phyloP scores from a whole-genome alignment of 345 rosid species.

The Salix caprea region DNA sequence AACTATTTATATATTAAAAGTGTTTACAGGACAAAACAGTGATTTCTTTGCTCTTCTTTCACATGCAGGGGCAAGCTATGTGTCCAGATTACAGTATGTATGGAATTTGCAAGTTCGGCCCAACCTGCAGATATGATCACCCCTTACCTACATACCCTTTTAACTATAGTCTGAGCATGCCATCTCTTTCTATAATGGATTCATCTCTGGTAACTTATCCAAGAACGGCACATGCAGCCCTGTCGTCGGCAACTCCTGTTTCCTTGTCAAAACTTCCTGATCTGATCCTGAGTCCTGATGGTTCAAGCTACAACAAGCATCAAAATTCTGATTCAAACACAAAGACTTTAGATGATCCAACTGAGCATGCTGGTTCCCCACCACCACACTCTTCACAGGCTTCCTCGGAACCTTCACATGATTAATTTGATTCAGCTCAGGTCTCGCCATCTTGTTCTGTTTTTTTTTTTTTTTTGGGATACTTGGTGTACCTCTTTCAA shows the following conservation, averaged over 20 bases:
- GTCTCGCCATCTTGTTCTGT: not conserved
- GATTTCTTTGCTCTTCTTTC: constrained; percentile 8
- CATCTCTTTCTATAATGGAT: constrained; percentile 35
- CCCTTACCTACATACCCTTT: constrained; percentile 45
- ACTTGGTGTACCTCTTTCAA: constrained; percentile 8
- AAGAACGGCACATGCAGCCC: constrained; percentile 26
- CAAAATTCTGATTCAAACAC: constrained; percentile 21
- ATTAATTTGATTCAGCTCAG: constrained; percentile 19
- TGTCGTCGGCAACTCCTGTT: constrained; percentile 26
- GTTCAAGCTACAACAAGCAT: constrained; percentile 19
- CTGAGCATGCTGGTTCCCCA: constrained; percentile 30
- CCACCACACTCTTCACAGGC: constrained; percentile 25
- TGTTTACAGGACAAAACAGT: not conserved
- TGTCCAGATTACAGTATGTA: constrained; percentile 58
- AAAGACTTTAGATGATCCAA: constrained; percentile 33
- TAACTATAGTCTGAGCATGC: constrained; percentile 39
- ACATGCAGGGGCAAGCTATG: constrained; percentile 59
- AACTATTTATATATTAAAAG: not conserved
- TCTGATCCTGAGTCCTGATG: constrained; percentile 30
- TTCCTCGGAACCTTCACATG: constrained; percentile 34
- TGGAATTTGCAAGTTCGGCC: constrained; percentile 70
- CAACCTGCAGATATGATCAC: constrained; percentile 71
- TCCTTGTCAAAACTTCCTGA: constrained; percentile 25
- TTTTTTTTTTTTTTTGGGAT: constrained; percentile 7
- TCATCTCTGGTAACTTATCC: constrained; percentile 42